Evolutionary conservation across 2,329 filamentous ascomycete genomes (phyloP).

Genomic region (Pseudonectria buxi): DNA sequence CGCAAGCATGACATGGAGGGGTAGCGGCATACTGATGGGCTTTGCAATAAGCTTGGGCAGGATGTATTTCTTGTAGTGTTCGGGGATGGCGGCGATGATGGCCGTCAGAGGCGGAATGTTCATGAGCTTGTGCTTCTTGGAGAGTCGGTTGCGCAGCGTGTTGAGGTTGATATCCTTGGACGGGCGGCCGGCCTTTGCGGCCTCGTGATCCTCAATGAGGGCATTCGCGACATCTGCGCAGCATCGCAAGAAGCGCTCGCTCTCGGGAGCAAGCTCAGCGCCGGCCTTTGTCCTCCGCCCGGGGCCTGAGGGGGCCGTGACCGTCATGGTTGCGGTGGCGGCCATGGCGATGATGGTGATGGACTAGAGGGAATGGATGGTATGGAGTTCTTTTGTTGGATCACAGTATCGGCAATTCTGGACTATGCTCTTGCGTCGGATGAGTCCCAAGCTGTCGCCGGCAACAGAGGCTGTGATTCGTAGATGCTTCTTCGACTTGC

Average conservation of each 20-base stretch:
- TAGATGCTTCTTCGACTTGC: too few relatives aligned
- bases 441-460: too few relatives aligned
- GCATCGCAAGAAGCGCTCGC: slow-evolving; percentile 86
- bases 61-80: slow-evolving; percentile 99
- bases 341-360: slow-evolving; percentile 54
- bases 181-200: slow-evolving; percentile 64
- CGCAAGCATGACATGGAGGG: too few relatives aligned
- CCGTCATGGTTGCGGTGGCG: slow-evolving; percentile 56
- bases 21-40: slow-evolving; percentile 61
- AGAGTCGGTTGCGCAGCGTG: slow-evolving; percentile 72
- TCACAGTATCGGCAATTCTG: too few relatives aligned
- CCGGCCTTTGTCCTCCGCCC: slow-evolving; percentile 56
- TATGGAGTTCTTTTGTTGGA: too few relatives aligned
- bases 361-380: background rate
- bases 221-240: slow-evolving; percentile 94
- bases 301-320: slow-evolving; percentile 31
- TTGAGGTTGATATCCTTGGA: slow-evolving; percentile 92
- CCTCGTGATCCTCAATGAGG: slow-evolving; percentile 90
- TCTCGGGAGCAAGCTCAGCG: slow-evolving; percentile 77
- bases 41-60: slow-evolving; percentile 94
- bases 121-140: slow-evolving; percentile 86
- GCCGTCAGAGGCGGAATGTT: slow-evolving; percentile 88
- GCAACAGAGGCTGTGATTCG: too few relatives aligned
- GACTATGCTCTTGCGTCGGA: too few relatives aligned
- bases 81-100: slow-evolving; percentile 97